Evolutionary conservation across 441 rosid genomes (phyloP).

Genomic region (Kokia cookei): DNA sequence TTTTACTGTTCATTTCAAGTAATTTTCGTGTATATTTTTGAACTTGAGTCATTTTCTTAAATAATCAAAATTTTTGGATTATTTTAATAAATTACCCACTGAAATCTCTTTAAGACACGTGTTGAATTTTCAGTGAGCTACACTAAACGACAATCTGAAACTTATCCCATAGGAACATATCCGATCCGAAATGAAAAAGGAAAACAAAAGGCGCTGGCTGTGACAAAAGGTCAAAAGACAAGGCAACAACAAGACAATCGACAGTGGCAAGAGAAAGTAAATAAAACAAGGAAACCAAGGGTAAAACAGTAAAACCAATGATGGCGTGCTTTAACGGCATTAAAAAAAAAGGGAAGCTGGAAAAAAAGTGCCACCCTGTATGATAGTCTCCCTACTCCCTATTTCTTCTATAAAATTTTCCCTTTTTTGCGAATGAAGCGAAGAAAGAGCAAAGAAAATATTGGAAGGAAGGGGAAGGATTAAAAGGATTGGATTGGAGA

Average conservation of each 20-base stretch:
- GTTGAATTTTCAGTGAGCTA: neutral
- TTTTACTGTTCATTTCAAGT: too few species aligned
- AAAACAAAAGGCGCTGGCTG: neutral
- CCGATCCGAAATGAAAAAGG: neutral
- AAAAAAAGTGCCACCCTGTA: conserved; percentile 19
- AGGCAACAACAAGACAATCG: neutral
- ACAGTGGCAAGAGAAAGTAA: neutral
- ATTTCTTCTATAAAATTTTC: neutral
- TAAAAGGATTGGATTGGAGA: neutral
- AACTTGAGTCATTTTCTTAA: too few species aligned
- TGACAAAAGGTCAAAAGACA: neutral
- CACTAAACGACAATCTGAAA: neutral
- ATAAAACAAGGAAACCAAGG: neutral
- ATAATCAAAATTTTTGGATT: too few species aligned
- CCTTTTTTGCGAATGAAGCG: neutral
- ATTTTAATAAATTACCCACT: too few species aligned
- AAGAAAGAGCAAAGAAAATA: neutral
- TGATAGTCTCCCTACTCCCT: conserved; percentile 9
- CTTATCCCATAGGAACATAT: neutral
- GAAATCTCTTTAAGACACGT: neutral
- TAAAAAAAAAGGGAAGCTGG: neutral
- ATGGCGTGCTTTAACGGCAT: conserved; percentile 36
- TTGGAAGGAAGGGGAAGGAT: conserved; percentile 1
- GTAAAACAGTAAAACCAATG: conserved; percentile 16
- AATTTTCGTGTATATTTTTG: too few species aligned